Evolutionary conservation across 352 stramenopile species (phyloP), one percentile per base, ranked within the genome.

Genomic region (Phytopythium helicoides): DNA sequence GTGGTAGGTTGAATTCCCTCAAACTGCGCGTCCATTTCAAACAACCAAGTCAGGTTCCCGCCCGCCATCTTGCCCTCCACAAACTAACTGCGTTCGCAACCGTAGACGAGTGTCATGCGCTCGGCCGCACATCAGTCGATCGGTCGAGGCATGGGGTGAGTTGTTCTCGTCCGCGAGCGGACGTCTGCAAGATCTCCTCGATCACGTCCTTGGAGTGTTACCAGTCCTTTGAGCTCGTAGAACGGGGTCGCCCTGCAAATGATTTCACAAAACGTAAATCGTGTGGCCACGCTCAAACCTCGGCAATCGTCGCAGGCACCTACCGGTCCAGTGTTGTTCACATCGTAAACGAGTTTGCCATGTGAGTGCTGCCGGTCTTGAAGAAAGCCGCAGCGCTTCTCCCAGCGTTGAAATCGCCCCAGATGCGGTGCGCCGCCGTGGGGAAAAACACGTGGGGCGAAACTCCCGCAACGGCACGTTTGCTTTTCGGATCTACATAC

Each of bases 121-220:
- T 86, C 63, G 0, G 70, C n/a, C 78, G 54, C 71, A 76, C 45
- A 70, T 67, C 49, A 73, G 68, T 9, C 77, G 72, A 38, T 78
- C 72, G n/a, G 59, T 68, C 14, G 52, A 56, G 6, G 70, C 74
- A 3, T 78, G 70, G 16, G 44, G 56, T 16, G 71, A 85, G 66
- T 98, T 90, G 18, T 87, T 98, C 64, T 99, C 97, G 58, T 99
- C 96, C 3, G 92, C 78, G 58, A 99, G 98, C 63, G 98, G n/a
- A 95, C 61, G 97, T 91, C 56, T 92, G 79, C 33, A 99, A 68
- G 58, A 99, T 99, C 54, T 98, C 89, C 63, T 99, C 95, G 40
- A 99, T 94, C 46, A 99, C 98, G 69, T 99, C 97, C n/a, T 69
- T 99, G 95, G 25, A 99, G 66, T 5, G 97, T 99, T 33, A 99